Evolutionary conservation across 2,329 filamentous ascomycete genomes (phyloP).

Genomic region (Monilinia fructigena): DNA sequence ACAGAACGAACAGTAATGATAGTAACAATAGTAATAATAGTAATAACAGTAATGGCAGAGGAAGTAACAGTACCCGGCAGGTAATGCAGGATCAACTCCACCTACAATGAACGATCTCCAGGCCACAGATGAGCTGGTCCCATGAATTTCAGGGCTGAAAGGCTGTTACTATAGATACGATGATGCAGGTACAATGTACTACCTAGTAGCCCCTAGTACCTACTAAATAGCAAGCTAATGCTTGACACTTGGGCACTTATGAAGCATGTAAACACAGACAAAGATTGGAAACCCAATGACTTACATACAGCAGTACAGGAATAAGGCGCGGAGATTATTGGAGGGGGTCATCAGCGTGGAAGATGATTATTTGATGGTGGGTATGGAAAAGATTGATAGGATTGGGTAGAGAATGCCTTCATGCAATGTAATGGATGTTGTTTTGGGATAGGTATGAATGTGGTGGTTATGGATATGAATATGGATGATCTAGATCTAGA

Average conservation of each 20-base stretch:
- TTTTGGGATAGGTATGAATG: neutral
- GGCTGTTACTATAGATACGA: constrained; percentile 10
- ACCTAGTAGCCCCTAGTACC: neutral
- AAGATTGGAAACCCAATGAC: neutral
- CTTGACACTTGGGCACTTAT: constrained; percentile 4
- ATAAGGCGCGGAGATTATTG: neutral
- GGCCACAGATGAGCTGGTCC: neutral
- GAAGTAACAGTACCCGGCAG: no score
- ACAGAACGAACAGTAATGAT: no score
- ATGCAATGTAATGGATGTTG: neutral
- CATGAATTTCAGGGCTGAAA: neutral
- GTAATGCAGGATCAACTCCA: neutral
- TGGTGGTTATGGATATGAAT: neutral
- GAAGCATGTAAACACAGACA: neutral
- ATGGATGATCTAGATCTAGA: no score
- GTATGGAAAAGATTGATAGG: neutral
- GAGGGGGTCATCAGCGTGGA: neutral
- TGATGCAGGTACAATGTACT: constrained; percentile 14
- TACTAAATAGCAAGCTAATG: neutral
- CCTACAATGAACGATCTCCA: neutral
- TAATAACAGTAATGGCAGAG: no score
- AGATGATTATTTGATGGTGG: neutral
- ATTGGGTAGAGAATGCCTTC: neutral
- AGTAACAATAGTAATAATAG: no score
- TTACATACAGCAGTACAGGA: neutral